Conservation (phyloP, 495 filamentous ascomycete species). For the Aspergillus biplanus region DNA sequence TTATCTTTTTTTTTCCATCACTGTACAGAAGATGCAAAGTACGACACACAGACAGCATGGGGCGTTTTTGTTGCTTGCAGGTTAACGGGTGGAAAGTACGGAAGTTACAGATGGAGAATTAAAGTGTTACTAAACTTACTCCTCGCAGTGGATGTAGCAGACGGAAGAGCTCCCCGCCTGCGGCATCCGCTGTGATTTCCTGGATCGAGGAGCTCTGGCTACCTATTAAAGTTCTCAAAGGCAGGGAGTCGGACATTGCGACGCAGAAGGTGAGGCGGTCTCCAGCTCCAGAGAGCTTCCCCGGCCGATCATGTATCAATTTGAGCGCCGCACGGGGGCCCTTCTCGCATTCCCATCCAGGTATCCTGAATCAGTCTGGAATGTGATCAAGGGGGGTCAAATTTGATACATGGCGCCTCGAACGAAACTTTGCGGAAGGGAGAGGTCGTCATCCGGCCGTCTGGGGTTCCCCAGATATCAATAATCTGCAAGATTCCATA, state of each 20-base stretch:
- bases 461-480: conserved; percentile 3
- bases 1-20: background rate
- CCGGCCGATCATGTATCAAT: conserved; percentile 10
- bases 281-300: conserved; percentile 2
- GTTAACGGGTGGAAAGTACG: background rate
- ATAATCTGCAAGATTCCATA: background rate
- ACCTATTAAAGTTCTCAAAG: conserved; percentile 3
- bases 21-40: background rate
- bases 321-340: conserved; percentile 7
- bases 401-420: conserved; percentile 1
- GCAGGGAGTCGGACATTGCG: background rate
- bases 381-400: background rate
- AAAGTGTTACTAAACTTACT: conserved; percentile 13
- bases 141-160: conserved; percentile 18
- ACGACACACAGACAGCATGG: background rate
- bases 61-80: background rate
- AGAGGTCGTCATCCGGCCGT: background rate
- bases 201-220: conserved; percentile 1
- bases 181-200: conserved; percentile 12
- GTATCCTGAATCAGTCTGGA: background rate
- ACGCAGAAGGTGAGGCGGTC: conserved; percentile 5
- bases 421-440: background rate
- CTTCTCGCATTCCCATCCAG: background rate
- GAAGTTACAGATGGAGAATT: conserved; percentile 10
- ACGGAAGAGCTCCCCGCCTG: conserved; percentile 1